These are phyloP conservation scores for Skeletonema costatum DNA, from an alignment of 108 stramenopile species.

Conservation along the genomic window DNA sequence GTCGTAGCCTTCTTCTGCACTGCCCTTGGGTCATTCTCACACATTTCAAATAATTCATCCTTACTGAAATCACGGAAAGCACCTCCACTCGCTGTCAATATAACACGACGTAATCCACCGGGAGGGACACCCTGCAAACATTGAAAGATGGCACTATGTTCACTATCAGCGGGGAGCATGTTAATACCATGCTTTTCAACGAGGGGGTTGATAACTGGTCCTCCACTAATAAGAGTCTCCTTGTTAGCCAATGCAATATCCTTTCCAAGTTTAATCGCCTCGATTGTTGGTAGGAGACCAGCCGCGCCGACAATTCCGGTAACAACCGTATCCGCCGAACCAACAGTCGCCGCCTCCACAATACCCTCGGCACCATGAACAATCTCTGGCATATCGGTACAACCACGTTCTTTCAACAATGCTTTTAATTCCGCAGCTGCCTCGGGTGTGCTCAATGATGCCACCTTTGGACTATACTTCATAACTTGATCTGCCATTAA, in stretches of 20 bases:
- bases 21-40: slow-evolving; percentile 75
- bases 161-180: slow-evolving; percentile 96
- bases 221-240: slow-evolving; percentile 97
- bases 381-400: slow-evolving; percentile 73
- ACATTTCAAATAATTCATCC: slow-evolving; percentile 89
- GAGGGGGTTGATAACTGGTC: slow-evolving; percentile 94
- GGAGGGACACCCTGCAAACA: slow-evolving; percentile 94
- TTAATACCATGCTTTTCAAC: slow-evolving; percentile 92
- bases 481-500: slow-evolving; percentile 92
- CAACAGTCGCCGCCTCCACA: slow-evolving; percentile 77
- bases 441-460: slow-evolving; percentile 64
- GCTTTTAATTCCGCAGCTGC: slow-evolving; percentile 63
- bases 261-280: slow-evolving; percentile 93
- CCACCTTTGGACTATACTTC: slow-evolving; percentile 85
- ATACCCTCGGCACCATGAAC: slow-evolving; percentile 85
- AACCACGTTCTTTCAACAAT: slow-evolving; percentile 54
- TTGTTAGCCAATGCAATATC: slow-evolving; percentile 97
- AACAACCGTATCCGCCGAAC: slow-evolving; percentile 86
- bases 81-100: slow-evolving; percentile 95
- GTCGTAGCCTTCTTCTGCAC: slow-evolving; percentile 95
- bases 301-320: slow-evolving; percentile 97
- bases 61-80: slow-evolving; percentile 95
- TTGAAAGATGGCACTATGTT: slow-evolving; percentile 97
- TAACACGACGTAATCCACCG: slow-evolving; percentile 88
- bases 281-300: slow-evolving; percentile 92